A percentile compares a stretch with the other conserved stretches of the same genome.
Conservation (phyloP, 805 yeast species). For the Candida anglica region DNA sequence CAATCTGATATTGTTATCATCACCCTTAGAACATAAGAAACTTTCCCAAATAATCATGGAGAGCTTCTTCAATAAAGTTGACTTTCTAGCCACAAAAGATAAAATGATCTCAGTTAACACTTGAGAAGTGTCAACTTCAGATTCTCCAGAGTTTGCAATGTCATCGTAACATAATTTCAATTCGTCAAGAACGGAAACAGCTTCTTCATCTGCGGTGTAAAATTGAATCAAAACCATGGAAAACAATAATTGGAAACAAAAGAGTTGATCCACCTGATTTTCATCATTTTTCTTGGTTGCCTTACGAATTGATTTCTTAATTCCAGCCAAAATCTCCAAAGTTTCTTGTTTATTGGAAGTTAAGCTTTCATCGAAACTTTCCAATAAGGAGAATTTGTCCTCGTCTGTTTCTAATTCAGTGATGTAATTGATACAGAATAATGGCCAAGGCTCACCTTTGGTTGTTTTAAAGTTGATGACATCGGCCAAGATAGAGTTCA, state of each 20-base stretch:
- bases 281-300: conserved; percentile 29
- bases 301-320: conserved; percentile 16
- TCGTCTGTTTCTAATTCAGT: conserved; percentile 18
- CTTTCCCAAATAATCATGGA: conserved; percentile 39
- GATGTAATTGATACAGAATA: conserved; percentile 41
- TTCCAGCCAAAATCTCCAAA: conserved; percentile 37
- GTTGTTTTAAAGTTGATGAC: conserved; percentile 43
- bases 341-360: conserved; percentile 45
- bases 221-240: conserved; percentile 76
- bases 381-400: conserved; percentile 14
- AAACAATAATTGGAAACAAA: conserved; percentile 71
- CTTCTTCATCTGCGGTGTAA: conserved; percentile 73
- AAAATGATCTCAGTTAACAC: conserved; percentile 40
- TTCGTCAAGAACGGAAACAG: conserved; percentile 71
- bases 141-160: conserved; percentile 16
- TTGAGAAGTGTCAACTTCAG: conserved; percentile 23
- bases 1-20: conserved; percentile 22
- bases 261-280: conserved; percentile 32
- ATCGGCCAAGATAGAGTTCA: conserved; percentile 65
- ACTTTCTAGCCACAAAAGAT: conserved; percentile 41
- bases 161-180: conserved; percentile 56
- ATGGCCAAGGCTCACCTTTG: conserved; percentile 58
- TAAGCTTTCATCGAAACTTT: conserved; percentile 59
- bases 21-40: conserved; percentile 27
- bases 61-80: conserved; percentile 33